Evolutionary conservation across 1,284 basidiomycete species (phyloP).

Genomic region (Ganoderma meredithae): DNA sequence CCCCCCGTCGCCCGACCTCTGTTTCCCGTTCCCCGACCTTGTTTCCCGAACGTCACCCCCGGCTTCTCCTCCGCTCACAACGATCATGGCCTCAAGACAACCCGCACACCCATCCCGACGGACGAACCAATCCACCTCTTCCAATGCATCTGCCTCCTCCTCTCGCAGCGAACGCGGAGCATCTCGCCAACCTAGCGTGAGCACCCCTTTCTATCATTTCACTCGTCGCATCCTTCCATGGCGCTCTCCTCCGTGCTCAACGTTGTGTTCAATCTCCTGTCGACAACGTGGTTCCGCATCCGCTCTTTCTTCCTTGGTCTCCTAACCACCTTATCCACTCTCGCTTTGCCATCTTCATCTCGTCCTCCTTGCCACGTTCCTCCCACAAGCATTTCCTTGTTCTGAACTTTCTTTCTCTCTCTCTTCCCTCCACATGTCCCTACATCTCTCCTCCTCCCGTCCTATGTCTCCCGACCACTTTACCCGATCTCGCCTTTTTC

Average conservation of each 20-base stretch:
- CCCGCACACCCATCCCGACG: slow-evolving; percentile 7
- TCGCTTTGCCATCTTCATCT: too few relatives aligned
- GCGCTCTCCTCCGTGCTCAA: background rate
- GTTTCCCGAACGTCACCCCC: too few relatives aligned
- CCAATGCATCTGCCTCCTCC: slow-evolving; percentile 11
- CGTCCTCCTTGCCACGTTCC: too few relatives aligned
- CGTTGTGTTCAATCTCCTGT: background rate
- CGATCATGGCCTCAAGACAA: slow-evolving; percentile 5
- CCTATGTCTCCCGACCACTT: background rate
- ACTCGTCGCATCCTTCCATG: background rate
- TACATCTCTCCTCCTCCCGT: too few relatives aligned
- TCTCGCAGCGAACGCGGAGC: slow-evolving; percentile 10
- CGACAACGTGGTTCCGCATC: background rate
- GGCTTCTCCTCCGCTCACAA: too few relatives aligned
- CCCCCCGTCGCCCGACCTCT: too few relatives aligned
- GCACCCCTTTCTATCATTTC: background rate
- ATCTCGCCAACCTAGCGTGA: slow-evolving; percentile 11
- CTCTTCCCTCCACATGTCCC: too few relatives aligned
- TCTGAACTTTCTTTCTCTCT: too few relatives aligned
- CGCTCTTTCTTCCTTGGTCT: background rate
- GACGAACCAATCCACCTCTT: slow-evolving; percentile 8
- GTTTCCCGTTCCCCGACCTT: too few relatives aligned
- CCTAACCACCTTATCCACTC: background rate
- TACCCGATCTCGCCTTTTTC: background rate
- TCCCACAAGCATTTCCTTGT: background rate